Evolutionary conservation across 352 stramenopile genomes (phyloP).

Genomic region (Phytophthora pseudosyringae): DNA sequence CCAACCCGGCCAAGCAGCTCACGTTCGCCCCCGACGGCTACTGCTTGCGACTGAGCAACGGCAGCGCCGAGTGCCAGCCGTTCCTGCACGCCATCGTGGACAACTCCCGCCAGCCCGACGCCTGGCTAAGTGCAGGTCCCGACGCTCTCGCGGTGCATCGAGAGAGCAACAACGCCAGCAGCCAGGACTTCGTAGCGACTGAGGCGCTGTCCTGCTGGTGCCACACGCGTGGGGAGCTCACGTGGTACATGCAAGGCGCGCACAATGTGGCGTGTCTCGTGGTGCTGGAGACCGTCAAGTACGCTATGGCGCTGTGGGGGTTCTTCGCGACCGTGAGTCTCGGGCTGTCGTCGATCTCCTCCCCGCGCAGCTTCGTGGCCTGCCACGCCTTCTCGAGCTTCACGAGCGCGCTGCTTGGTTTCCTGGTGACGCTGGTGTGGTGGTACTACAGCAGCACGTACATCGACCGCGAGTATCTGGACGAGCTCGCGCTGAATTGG

Average conservation of each 20-base stretch:
- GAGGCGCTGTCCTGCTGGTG: conserved; percentile 58
- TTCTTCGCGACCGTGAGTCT: conserved; percentile 36
- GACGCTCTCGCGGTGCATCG: conserved; percentile 11
- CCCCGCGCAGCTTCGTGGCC: conserved; percentile 6
- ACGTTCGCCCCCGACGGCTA: conserved; percentile 55
- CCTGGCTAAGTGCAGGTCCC: conserved; percentile 18
- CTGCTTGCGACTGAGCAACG: conserved; percentile 46
- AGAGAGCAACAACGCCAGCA: conserved; percentile 12
- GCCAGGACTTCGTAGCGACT: conserved; percentile 26
- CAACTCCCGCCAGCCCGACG: conserved; percentile 10
- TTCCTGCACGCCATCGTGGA: conserved; percentile 49
- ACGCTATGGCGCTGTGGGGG: conserved; percentile 53
- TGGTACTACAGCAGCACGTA: conserved; percentile 62
- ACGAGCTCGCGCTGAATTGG: conserved; percentile 46
- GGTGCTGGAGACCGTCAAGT: conserved; percentile 61
- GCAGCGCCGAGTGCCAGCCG: conserved; percentile 46
- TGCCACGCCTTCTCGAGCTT: conserved; percentile 45
- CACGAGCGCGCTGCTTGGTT: conserved; percentile 38
- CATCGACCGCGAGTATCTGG: conserved; percentile 46
- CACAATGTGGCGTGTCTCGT: conserved; percentile 66
- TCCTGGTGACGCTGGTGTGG: conserved; percentile 55
- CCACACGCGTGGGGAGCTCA: conserved; percentile 31
- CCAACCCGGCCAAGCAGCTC: conserved; percentile 26
- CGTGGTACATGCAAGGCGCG: conserved; percentile 58
- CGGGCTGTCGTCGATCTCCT: conserved; percentile 27